Evolutionary conservation across 2,329 filamentous ascomycete genomes (phyloP), one percentile per base, ranked within the genome.

Genomic region (Pseudogymnoascus sp.): DNA sequence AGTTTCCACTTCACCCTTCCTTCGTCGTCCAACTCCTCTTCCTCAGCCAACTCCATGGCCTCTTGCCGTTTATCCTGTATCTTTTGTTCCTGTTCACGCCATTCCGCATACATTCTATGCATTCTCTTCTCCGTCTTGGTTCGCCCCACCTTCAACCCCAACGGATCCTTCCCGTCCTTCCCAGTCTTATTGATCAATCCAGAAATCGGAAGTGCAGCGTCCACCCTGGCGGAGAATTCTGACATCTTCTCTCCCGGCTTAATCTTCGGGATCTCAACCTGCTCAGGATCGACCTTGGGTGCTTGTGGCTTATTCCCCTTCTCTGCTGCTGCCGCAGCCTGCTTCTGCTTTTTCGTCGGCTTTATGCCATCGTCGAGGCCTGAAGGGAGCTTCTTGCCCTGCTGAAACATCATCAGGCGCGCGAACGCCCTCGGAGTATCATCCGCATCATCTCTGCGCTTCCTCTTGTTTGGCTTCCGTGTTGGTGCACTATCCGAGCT

Each of bases 371-470:
- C 85, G 73, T 96, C 89, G 7, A 96, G 79, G 6, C 88, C 87
- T 8, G 82, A 84, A 4, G 82, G 81, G 8, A 82, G 75, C 66
- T 81, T 83, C 72, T 85, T 87, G n/a, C 85, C 81, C 14, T 79
- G 76, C 43, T 88, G 84, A 68, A 87, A 84, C 36, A 90, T 86
- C 90, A 98, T 95, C 67, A 98, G 78, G 11, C 92, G 87, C 67
- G 85, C 85, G 76, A 99, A 99, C 1, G 90, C 91, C 69, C 91
- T 89, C 0, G 95, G 95, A 1, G 90, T 93, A 77, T 98, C 95
- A 74, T 96, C 87, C 31, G 74, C 75, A 61, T 75, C 70, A 51
- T 67, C 71, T 36, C 74, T 75, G 65, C 77, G 74, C 77, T 81
- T 87, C 77, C 77, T 78, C 73, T 76, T 80, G 71, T 78, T 84